Evolutionary conservation across 164 flowering plant species (phyloP), one percentile per base, ranked within the genome.

Genomic region (Sextonia rubra): DNA sequence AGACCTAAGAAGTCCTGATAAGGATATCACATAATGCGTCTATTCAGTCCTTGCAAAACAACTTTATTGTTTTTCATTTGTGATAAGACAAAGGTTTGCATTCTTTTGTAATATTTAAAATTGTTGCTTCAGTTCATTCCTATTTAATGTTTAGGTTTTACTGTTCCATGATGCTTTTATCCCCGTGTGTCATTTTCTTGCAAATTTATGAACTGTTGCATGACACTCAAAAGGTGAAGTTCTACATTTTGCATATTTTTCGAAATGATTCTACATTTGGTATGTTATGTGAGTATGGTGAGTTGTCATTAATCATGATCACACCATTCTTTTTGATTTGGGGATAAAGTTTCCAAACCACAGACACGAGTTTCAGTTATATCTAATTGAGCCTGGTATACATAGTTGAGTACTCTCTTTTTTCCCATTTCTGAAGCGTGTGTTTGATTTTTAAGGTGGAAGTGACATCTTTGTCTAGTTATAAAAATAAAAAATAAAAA

Each of bases 1-100:
- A n/a, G n/a, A n/a, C n/a, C n/a, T n/a, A n/a, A n/a, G n/a, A n/a
- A n/a, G n/a, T n/a, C n/a, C n/a, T n/a, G n/a, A n/a, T n/a, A n/a
- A n/a, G n/a, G n/a, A n/a, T n/a, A n/a, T n/a, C n/a, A n/a, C 75
- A 85, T 86, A 90, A 86, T 84, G 87, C 85, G 87, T 3, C 81
- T 86, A 71, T 88, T 88, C 72, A 85, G 88, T 64, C 91, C 91
- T 30, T 87, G 91, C 49, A 88, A 81, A 76, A 86, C 86, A 64
- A 88, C 91, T 20, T 69, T 88, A 47, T 47, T 88, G 73, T 86
- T 88, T 78, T 87, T 88, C 63, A 85, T 88, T 70, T 88, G 89
- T 69, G 91, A 88, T 68, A 88, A 86, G 79, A 84, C 91, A 55
- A 83, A 77, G 91, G 91, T 87, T n/a, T 64, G 81, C 77, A 29